Base-by-base conservation (phyloP, 768 basidiomycete genomes). In the Pleurotus platypus region DNA sequence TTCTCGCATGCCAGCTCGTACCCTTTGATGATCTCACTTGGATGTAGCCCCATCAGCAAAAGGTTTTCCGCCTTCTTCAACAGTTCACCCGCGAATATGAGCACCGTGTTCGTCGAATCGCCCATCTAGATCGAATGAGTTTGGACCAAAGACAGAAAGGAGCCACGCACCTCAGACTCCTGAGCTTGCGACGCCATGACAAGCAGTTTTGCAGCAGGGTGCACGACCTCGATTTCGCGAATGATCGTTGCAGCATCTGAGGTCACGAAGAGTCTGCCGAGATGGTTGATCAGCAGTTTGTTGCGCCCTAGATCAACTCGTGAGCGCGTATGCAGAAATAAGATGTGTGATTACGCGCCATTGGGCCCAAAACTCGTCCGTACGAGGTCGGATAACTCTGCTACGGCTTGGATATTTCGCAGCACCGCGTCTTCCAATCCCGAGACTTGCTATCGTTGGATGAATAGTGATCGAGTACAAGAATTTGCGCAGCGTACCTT, bases 191-290 rank as follows among this genome's bases (percentile, higher is more conserved):
- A 92, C 24, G 94, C 93, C 94, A 98, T 97, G 12, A 98, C 96
- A n/a, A 98, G 76, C n/a, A 99, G 78, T 69, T 98, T 99, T 30
- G 95, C 97, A 4, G 96, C 97, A 1, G 97, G 97, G 72, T 99
- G 97, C 13, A 98, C 94, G 57, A 99, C 94, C 69, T 99, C 97
- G 67, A 98, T 87, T 75, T 99, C 97, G 62, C 89, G 83, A 66
- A 99, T 94, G 72, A 99, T 98, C 58, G 96, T 98, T 11, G 97
- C 97, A 8, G 97, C 96, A 83, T 99, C 96, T 47, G 94, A 96
- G 35, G 97, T 99, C 59, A 98, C 95, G 73, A 98, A 98, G 39
- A 98, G 80, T 70, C 87, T 82, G 55, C 94, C 94, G 37, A 99
- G 80, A 72, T 98, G 96, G 72, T 99, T 99, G 75, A 99, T 96